A percentile compares a stretch with the other conserved stretches of the same genome.
Evolutionary conservation across 441 rosid genomes (phyloP).

Genomic region (Omphalea diandra): DNA sequence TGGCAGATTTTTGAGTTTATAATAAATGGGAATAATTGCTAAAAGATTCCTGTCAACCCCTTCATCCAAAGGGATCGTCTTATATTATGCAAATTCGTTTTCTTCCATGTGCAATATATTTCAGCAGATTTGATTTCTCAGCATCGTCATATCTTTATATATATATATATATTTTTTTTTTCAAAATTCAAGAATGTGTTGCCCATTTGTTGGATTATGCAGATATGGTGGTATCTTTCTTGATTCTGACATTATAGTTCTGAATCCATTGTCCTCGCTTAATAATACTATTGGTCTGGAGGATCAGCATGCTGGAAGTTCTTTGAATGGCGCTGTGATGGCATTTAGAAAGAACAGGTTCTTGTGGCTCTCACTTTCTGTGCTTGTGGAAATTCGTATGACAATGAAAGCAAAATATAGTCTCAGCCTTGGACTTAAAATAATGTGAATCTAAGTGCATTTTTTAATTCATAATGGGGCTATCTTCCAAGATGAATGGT

Average conservation of each 20-base stretch:
- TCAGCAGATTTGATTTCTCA: background rate
- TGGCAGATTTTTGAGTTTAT: too few species aligned
- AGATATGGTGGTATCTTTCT: constrained; percentile 92
- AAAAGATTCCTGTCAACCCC: too few species aligned
- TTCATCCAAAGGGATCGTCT: too few species aligned
- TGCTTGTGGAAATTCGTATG: constrained; percentile 1
- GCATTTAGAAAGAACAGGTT: constrained; percentile 77
- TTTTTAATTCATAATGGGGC: background rate
- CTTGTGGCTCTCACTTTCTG: constrained; percentile 5
- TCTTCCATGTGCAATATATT: background rate
- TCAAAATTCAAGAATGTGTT: background rate
- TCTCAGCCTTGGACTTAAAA: background rate
- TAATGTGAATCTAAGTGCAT: background rate
- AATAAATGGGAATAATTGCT: too few species aligned
- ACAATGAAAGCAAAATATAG: constrained; percentile 9
- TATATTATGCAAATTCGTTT: background rate
- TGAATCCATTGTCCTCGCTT: constrained; percentile 59
- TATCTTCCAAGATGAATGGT: background rate
- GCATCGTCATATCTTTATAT: background rate
- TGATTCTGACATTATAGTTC: constrained; percentile 81
- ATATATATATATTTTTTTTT: background rate
- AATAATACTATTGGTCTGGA: constrained; percentile 69
- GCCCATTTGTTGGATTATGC: constrained; percentile 31
- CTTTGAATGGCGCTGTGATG: constrained; percentile 88
- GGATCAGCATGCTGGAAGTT: constrained; percentile 45